Evolutionary conservation across 495 filamentous ascomycete genomes (phyloP), one percentile per base, ranked within the genome.

Genomic region (Haplographium delicatum): DNA sequence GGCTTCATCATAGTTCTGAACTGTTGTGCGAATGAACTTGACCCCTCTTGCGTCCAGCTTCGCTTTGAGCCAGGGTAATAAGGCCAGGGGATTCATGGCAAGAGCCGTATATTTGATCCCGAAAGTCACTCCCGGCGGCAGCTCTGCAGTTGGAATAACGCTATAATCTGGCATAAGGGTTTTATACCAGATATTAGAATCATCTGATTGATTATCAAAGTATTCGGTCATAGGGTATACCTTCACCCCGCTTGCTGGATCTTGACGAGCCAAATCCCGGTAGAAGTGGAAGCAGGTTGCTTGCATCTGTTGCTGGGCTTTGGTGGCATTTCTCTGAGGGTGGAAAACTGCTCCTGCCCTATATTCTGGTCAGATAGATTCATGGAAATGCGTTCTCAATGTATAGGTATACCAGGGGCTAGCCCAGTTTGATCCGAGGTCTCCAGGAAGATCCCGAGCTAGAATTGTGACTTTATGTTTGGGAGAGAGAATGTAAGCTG

Each of bases 31-130:
- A 2, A 58, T 22, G 50, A 68, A 68, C 8, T 51, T 51, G 1
- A 68, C 62, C 0, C 63, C 65, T 20, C 25, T 52, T 0, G 9
- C 44, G 10, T 60, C 54, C 15, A 68, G 40, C 22, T 50, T 30
- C 31, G 45, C 24, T 24, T 56, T 53, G 9, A 66, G 25, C 63
- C 63, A 66, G 4, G 60, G 58, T 5, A 68, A 54, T 16, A 68
- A 54, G 13, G 62, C 16, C 11, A 40, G 18, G 2, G 65, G 63
- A 46, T 60, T 65, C 20, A 66, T 59, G 10, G 62, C 56, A 7
- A 68, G 27, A 15, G 63, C 39, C 10, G 52, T 55, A 34, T 62
- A 61, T 45, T 47, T 60, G 7, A 63, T 35, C 7, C 58, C 58
- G 10, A 47, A 42, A 2, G 45, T 48, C 0, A 53, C 37, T 1